Evolutionary conservation across 1,284 basidiomycete genomes (phyloP), one percentile per base, ranked within the genome.

Genomic region (Pyrrhoderma noxium): DNA sequence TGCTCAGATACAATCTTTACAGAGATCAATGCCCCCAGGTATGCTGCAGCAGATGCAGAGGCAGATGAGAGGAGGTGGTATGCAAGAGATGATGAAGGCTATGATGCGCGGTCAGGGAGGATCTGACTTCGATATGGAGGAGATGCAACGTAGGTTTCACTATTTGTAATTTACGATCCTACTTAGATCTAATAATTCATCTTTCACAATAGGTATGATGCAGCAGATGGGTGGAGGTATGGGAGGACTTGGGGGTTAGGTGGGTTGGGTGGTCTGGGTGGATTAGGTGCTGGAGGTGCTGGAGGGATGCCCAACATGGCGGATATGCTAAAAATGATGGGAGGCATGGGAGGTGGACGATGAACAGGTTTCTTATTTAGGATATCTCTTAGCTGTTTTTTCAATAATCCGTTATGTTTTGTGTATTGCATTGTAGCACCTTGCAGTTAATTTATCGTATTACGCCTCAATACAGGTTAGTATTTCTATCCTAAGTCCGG

Each of bases 1-100:
- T 19, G 85, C 86, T n/a, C 93, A 96, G 66, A 90, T 95, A 60
- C 85, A 90, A 63, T 89, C 89, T 1, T 91, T 95, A 82, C 86
- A 91, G 75, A 85, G 89, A 54, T 74, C 89, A 11, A 84, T 94
- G 80, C 91, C 92, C 2, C 90, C 91, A 8, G 90, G 91, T 31
- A 86, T 93, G 81, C 65, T 93, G 53, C 86, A 88, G 61, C 83
- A 90, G 59, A 80, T 90, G 78, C 85, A 89, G 63, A 73, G 82
- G 51, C 87, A 92, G 65, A 76, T 93, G 65, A 77, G 89, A 45
- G 74, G 82, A 46, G 85, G 85, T 35, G 89, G 89, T n/a, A 89
- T 93, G 71, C 88, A 93, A 63, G 91, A 93, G 65, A 93, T 94
- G 87, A 89, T 95, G 88, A 89, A 88, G 65, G 87, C 91, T 22